These are phyloP conservation scores for Actinomucor elegans DNA, from an alignment of 371 early-diverging fungal species.

Conservation along the genomic window DNA sequence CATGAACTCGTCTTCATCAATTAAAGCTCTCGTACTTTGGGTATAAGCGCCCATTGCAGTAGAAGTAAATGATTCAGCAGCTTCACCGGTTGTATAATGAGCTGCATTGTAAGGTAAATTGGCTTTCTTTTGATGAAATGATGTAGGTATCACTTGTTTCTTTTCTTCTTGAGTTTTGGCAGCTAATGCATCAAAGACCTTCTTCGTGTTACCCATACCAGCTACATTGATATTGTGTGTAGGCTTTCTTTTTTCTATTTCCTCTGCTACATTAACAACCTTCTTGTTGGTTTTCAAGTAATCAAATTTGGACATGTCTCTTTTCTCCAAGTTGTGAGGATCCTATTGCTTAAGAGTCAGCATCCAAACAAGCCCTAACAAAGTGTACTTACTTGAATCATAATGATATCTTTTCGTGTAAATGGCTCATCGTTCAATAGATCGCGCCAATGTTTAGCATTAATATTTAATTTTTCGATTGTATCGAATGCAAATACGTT, in stretches of 20 bases:
- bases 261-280: conserved; percentile 52
- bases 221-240: conserved; percentile 67
- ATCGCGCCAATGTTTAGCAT: conserved; percentile 84
- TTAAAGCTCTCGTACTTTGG: conserved; percentile 62
- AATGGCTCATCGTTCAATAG: conserved; percentile 88
- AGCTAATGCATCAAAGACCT: conserved; percentile 56
- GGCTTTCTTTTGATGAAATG: conserved; percentile 50
- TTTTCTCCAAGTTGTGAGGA: conserved; percentile 76
- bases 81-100: conserved; percentile 78
- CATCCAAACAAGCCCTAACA: background rate
- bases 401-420: conserved; percentile 84
- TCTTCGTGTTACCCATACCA: conserved; percentile 58
- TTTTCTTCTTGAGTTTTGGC: conserved; percentile 35
- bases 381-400: conserved; percentile 64
- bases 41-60: conserved; percentile 79
- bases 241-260: conserved; percentile 48
- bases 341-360: conserved; percentile 48
- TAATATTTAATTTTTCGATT: conserved; percentile 83
- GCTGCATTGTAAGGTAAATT: conserved; percentile 74
- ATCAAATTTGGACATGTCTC: conserved; percentile 74
- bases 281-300: conserved; percentile 70
- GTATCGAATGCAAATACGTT: conserved; percentile 90
- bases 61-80: conserved; percentile 87
- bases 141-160: conserved; percentile 18
- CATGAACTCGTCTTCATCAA: conserved; percentile 87